Evolutionary conservation across 495 filamentous ascomycete species (phyloP), one percentile per base, ranked within the genome.

Genomic region (Beverwykella pulmonaria): DNA sequence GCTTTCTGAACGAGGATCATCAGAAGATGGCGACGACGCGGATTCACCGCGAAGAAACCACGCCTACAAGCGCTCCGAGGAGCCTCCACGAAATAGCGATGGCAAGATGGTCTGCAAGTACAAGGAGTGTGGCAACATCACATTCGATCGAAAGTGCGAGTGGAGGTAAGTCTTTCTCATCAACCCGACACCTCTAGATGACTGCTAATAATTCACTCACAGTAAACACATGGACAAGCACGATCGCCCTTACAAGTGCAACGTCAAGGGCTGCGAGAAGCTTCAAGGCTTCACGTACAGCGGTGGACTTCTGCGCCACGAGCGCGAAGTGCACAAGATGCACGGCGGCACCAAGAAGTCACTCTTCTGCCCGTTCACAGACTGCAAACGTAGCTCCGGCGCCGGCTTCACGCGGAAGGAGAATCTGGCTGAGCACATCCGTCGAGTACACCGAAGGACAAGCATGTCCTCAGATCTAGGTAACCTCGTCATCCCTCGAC

Each of bases 171-270:
- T 71, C 46, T 41, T 53, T 25, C 9, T 48, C 26, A 22, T 20
- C 30, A 7, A 46, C 55, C 17, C 5, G 19, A 56, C n/a, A 48
- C 44, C 30, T 39, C 36, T 27, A 19, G 32, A 34, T 20, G 1
- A 22, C 15, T 48, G 15, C 39, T 44, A 44, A 44, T n/a, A 4
- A 3, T 44, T 44, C 39, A 1, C 32, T 25, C 22, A 20, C 65
- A 93, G 92, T 63, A 93, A 96, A 79, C 93, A 97, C 75, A 95
- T 95, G 91, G 93, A 97, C 79, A 97, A 97, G 77, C 93, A 97
- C 73, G 91, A 93, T 59, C 82, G 93, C 19, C 93, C 93, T 0
- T 97, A 96, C 78, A 89, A 91, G 63, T 97, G 93, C 75, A 76
- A 77, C 25, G 85, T 89, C 26, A 81, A 82, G 17, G 86, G 85